Conservation (phyloP, 257 asterid species). For the Mitragyna speciosa region DNA sequence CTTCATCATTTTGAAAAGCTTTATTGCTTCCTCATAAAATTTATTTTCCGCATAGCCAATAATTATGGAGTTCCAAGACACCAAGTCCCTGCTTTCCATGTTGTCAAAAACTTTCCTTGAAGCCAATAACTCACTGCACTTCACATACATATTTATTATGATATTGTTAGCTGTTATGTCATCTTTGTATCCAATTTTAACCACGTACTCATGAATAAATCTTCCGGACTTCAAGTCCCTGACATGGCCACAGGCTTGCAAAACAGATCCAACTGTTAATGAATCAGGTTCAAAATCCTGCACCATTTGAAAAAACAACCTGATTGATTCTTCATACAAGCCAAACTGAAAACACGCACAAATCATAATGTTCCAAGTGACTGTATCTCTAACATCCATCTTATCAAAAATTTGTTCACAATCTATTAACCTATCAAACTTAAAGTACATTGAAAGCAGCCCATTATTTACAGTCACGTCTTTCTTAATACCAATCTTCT, state of each 20-base stretch:
- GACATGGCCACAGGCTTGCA: slow-evolving; percentile 69
- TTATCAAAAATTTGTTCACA: slow-evolving; percentile 49
- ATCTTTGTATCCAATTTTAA: slow-evolving; percentile 47
- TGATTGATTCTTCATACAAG: slow-evolving; percentile 52
- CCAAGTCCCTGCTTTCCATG: slow-evolving; percentile 59
- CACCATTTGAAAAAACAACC: slow-evolving; percentile 54
- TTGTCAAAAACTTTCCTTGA: slow-evolving; percentile 60
- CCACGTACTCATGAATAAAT: slow-evolving; percentile 58
- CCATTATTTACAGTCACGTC: slow-evolving; percentile 56
- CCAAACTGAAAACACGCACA: slow-evolving; percentile 57
- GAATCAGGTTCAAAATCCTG: slow-evolving; percentile 52
- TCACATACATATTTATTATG: slow-evolving; percentile 71
- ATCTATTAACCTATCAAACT: slow-evolving; percentile 46
- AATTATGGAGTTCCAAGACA: slow-evolving; percentile 79
- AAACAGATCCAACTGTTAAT: slow-evolving; percentile 58
- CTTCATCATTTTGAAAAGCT: slow-evolving; percentile 58
- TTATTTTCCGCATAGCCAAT: slow-evolving; percentile 51
- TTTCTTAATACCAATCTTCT: slow-evolving; percentile 54
- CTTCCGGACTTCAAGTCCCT: slow-evolving; percentile 60
- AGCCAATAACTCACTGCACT: slow-evolving; percentile 59
- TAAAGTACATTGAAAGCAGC: slow-evolving; percentile 68
- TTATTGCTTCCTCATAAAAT: slow-evolving; percentile 50
- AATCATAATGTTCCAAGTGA: slow-evolving; percentile 76
- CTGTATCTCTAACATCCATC: slow-evolving; percentile 61
- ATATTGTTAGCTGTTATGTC: slow-evolving; percentile 53